A percentile compares a stretch with the other conserved stretches of the same genome.
Evolutionary conservation across 1,284 basidiomycete genomes (phyloP).

Genomic region (Agaricales sp.): DNA sequence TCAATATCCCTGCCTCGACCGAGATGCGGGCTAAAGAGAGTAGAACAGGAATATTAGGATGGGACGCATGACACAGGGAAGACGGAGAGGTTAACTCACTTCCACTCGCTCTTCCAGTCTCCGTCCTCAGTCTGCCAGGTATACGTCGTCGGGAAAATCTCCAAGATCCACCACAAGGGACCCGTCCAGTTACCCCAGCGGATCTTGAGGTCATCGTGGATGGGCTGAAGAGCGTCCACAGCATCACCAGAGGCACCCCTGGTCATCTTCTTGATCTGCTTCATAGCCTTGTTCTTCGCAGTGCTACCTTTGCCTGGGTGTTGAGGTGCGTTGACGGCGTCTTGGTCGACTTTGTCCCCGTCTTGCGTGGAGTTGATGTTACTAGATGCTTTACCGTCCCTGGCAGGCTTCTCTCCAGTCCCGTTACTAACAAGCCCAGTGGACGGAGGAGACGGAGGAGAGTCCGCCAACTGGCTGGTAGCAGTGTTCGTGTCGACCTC

Average conservation of each 20-base stretch:
- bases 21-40: slow-evolving; percentile 18
- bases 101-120: slow-evolving; percentile 26
- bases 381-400: too few species aligned
- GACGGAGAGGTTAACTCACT: slow-evolving; percentile 19
- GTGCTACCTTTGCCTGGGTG: background rate
- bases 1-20: slow-evolving; percentile 38
- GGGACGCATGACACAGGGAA: background rate
- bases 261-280: slow-evolving; percentile 5
- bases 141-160: slow-evolving; percentile 31
- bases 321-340: background rate
- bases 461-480: background rate
- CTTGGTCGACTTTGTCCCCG: background rate
- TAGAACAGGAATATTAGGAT: background rate
- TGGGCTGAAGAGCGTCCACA: slow-evolving; percentile 23
- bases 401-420: too few species aligned
- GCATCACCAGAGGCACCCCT: slow-evolving; percentile 15
- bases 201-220: slow-evolving; percentile 28
- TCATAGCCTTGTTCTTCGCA: too few species aligned
- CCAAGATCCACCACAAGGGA: slow-evolving; percentile 37
- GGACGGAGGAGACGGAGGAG: background rate
- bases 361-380: background rate
- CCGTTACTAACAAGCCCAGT: background rate
- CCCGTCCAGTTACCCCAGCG: slow-evolving; percentile 7
- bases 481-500: background rate
- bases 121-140: slow-evolving; percentile 30